A percentile compares a stretch with the other conserved stretches of the same genome.
Conservation (phyloP, 139 green algal genomes). For the Chlorella sp. region DNA sequence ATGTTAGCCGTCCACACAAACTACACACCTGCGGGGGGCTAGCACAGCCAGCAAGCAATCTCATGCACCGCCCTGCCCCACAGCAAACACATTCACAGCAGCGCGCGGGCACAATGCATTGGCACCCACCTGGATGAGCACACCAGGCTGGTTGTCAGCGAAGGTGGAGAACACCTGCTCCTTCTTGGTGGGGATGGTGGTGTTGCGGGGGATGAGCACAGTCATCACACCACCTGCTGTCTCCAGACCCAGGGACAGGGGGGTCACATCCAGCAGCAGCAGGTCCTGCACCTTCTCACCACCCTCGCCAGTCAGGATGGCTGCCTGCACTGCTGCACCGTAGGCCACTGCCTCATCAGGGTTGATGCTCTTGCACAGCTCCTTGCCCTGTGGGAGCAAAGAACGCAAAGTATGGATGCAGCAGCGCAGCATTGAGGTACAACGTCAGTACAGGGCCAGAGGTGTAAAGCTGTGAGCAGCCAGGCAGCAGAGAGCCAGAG, state of each 20-base stretch:
- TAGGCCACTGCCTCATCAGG: slow-evolving; percentile 92
- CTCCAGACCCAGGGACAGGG: slow-evolving; percentile 91
- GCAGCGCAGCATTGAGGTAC: too few species aligned
- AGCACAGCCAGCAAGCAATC: too few species aligned
- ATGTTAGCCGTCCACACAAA: too few species aligned
- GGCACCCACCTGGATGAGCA: slow-evolving; percentile 72
- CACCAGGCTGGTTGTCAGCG: slow-evolving; percentile 92
- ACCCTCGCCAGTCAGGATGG: slow-evolving; percentile 42
- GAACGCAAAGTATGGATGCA: too few species aligned
- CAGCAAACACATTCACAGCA: too few species aligned
- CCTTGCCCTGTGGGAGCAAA: too few species aligned
- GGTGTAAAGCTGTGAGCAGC: too few species aligned
- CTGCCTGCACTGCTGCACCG: slow-evolving; percentile 83
- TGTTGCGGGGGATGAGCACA: slow-evolving; percentile 90
- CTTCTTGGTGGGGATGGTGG: slow-evolving; percentile 96
- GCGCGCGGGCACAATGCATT: too few species aligned
- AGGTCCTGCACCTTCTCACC: slow-evolving; percentile 25
- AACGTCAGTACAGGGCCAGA: too few species aligned
- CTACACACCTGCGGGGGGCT: too few species aligned
- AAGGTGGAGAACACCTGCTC: slow-evolving; percentile 98
- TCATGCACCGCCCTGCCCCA: too few species aligned
- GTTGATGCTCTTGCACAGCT: slow-evolving; percentile 94
- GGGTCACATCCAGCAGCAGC: slow-evolving; percentile 42
- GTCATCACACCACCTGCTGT: slow-evolving; percentile 91
- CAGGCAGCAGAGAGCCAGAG: too few species aligned